These are phyloP conservation scores for Hanseniaspora pseudoguilliermondii DNA, from an alignment of 805 yeast species.

Conservation along the genomic window DNA sequence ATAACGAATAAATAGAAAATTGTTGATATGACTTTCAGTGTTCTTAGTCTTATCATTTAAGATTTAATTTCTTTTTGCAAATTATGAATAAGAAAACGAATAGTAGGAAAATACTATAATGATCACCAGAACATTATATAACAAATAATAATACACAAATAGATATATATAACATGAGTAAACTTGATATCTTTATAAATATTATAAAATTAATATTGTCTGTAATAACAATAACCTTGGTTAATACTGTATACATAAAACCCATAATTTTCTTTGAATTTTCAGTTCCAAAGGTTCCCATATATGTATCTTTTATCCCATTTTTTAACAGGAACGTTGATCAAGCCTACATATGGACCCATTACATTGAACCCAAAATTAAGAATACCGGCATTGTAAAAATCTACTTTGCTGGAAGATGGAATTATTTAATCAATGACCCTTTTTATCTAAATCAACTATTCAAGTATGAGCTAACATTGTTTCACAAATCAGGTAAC, in stretches of 20 bases:
- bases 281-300: conserved; percentile 49
- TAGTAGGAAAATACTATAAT: not conserved
- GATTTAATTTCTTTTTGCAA: too few species aligned
- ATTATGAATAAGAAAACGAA: too few species aligned
- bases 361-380: conserved; percentile 33
- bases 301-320: conserved; percentile 42
- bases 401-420: conserved; percentile 46
- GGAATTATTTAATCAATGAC: conserved; percentile 43
- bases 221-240: not conserved
- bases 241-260: not conserved
- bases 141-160: not conserved
- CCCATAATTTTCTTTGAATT: not conserved
- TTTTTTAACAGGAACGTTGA: conserved; percentile 24
- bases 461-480: conserved; percentile 34
- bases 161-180: not conserved
- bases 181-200: not conserved
- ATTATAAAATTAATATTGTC: not conserved
- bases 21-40: too few species aligned
- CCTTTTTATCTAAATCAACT: conserved; percentile 37
- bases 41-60: too few species aligned
- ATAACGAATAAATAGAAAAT: too few species aligned
- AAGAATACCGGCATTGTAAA: conserved; percentile 47
- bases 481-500: conserved; percentile 48
- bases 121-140: not conserved
- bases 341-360: conserved; percentile 35